Percentiles rank a stretch among this genome's conserved stretches.
phyloP scores from a whole-genome alignment of 2,329 filamentous ascomycete species.

The Aspergillus cejpii region DNA sequence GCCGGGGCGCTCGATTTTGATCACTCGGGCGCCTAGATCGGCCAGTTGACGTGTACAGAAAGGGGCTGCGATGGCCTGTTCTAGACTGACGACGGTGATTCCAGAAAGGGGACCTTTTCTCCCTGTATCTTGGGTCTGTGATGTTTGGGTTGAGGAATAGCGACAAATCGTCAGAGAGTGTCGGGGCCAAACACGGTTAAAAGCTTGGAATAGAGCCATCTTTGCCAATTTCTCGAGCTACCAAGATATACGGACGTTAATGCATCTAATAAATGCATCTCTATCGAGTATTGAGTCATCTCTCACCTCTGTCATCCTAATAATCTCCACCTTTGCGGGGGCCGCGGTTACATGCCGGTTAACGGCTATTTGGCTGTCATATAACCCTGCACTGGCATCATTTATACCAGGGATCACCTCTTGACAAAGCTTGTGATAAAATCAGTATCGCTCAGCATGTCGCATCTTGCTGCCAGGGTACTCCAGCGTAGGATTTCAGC shows the following conservation, averaged over 20 bases:
- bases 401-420: not conserved
- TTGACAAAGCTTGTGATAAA: too few species aligned
- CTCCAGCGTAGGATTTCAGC: not conserved
- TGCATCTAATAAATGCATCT: not conserved
- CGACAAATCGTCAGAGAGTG: not conserved
- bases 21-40: conserved; percentile 50
- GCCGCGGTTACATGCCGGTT: conserved; percentile 3
- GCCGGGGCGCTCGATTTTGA: conserved; percentile 49
- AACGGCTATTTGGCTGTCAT: conserved; percentile 3
- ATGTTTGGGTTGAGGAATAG: not conserved
- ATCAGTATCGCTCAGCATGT: too few species aligned
- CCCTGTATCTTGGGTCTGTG: too few species aligned
- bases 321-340: not conserved
- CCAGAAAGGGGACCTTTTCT: conserved; percentile 36
- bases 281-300: too few species aligned
- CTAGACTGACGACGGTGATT: conserved; percentile 48
- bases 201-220: not conserved
- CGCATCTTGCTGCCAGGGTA: not conserved
- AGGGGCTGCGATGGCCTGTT: conserved; percentile 51
- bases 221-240: not conserved
- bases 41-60: conserved; percentile 52
- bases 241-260: not conserved
- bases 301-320: not conserved
- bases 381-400: not conserved
- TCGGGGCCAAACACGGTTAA: not conserved